Evolutionary conservation across 129 eudicot genomes (phyloP), one percentile per base, ranked within the genome.

Genomic region (Chrysanthemum makinoi): DNA sequence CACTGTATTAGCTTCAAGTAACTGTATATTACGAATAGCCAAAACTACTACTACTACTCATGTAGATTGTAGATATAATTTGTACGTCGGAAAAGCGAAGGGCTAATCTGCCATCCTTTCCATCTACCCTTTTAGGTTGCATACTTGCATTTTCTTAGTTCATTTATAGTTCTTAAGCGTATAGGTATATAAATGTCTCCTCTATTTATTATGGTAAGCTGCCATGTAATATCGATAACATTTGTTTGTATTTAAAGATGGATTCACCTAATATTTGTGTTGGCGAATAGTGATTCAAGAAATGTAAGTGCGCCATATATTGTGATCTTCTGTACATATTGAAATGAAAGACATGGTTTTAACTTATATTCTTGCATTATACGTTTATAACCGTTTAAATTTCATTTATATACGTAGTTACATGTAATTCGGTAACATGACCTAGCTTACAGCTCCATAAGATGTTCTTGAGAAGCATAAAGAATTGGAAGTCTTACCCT

Each of bases 51-150:
- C 80, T 75, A 70, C 71, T 77, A 62, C 24, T 56, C 44, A 57
- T 30, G 69, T 81, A 79, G 81, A 72, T 73, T 72, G 86, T 75
- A 80, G 80, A 77, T 84, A 77, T 84, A 75, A 53, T 18, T 78
- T 30, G 79, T 84, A 74, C 7, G 65, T 68, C 62, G 84, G 95
- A 88, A 88, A 88, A 85, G 95, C 39, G 90, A 85, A 78, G 66
- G 89, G 89, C 81, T 61, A 71, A 79, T 60, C 51, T 39, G 89
- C 89, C 89, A 84, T 84, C 93, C 93, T 79, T 84, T 87, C 86
- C 86, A 55, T 74, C 69, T 70, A 47, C 69, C 72, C 75, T 55
- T 78, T 55, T 78, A 50, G 56, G 65, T 70, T 78, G 66, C 59
- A 44, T 52, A 15, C 5, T 64, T 83, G 59, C 67, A 53, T 73